phyloP scores from a whole-genome alignment of 371 early-diverging fungal genomes.

The Dichotomocladium elegans region DNA sequence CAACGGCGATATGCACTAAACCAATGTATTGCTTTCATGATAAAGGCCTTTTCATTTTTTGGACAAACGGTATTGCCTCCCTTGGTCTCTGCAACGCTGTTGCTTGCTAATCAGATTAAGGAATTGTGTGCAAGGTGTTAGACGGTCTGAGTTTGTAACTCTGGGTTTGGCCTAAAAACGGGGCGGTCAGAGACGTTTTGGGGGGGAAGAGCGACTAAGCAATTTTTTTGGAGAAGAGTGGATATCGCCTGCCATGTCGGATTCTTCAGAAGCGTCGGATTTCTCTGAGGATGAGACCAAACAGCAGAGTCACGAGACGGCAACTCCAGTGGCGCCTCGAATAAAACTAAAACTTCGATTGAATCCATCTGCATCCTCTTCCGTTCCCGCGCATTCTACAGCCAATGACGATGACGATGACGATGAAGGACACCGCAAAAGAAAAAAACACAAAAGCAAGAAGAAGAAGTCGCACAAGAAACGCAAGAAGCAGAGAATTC shows the following conservation, averaged over 20 bases:
- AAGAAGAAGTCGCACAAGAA: slow-evolving; percentile 42
- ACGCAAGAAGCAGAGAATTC: slow-evolving; percentile 20
- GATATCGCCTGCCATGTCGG: slow-evolving; percentile 1
- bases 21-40: no score
- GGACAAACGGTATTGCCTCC: no score
- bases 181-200: no score
- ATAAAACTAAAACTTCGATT: slow-evolving; percentile 36
- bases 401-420: not conserved
- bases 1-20: no score
- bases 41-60: no score
- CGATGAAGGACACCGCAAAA: slow-evolving; percentile 6
- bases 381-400: slow-evolving; percentile 1
- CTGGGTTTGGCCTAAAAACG: no score
- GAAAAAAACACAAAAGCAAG: slow-evolving; percentile 32
- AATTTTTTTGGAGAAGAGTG: no score
- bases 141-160: no score
- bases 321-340: slow-evolving; percentile 6
- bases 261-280: not conserved
- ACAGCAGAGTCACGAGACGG: not conserved
- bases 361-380: slow-evolving; percentile 21
- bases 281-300: not conserved
- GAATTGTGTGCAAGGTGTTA: no score
- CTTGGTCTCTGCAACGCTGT: no score
- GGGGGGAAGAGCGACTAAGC: no score
- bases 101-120: no score